Base-by-base conservation (phyloP, 208 protist genomes). In the Leishmania mexicana region DNA sequence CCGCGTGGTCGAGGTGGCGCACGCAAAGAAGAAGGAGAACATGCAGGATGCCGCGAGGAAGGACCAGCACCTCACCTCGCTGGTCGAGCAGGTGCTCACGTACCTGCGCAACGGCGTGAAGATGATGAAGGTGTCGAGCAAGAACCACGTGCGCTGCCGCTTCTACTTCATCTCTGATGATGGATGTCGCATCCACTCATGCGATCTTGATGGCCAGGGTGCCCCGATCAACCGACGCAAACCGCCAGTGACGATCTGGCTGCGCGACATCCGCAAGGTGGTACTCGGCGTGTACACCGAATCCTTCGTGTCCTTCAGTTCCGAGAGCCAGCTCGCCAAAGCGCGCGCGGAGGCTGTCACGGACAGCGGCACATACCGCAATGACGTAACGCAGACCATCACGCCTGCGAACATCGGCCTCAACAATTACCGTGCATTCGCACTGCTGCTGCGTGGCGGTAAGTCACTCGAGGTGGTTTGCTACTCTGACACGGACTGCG, bases 121-220 rank as follows among this genome's bases (percentile, higher is more conserved):
- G 65, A 97, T 98, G 93, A 95, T 85, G n/a, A 97, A 98, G 86
- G 91, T 97, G 42, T 95, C 92, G 51, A 93, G 92, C 81, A 94
- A 93, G 67, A 93, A 86, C 64, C 82, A 94, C 79, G 78, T 94
- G 68, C 89, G 91, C 68, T 85, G 88, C 58, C 93, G 94, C 70
- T 97, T 96, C 81, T 97, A 96, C 83, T 98, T 97, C 81, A 77
- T 98, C 75, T 98, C 95, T 58, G 93, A 97, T 4, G 93, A 97
- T 85, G 86, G 86, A 79, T 96, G 94, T 81, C 88, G 90, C 81
- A 97, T 98, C 79, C 93, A 95, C 78, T 94, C 94, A 6, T 97
- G 92, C 75, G 96, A 98, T 70, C 83, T 98, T n/a, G 94, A 97
- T 84, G 83, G 89, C 78, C 84, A 90, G 42, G 94, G 93, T 21